These are phyloP conservation scores for Pestalotiopsis sp. DNA, from an alignment of 2,329 filamentous ascomycete species.

Conservation along the genomic window DNA sequence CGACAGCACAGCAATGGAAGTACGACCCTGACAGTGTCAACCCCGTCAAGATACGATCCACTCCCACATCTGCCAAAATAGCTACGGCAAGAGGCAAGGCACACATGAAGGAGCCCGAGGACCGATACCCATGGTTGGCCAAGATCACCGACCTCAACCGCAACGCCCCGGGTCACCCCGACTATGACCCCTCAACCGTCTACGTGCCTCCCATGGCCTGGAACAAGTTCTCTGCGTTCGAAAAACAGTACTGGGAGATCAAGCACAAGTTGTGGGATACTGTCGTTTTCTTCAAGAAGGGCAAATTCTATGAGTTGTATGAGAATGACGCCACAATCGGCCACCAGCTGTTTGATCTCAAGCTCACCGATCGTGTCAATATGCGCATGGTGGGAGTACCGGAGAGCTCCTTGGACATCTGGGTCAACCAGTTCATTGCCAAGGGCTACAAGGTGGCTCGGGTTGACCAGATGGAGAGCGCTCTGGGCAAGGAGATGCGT, in stretches of 20 bases:
- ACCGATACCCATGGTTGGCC: slow-evolving; percentile 89
- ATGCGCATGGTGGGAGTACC: slow-evolving; percentile 99
- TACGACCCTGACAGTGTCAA: slow-evolving; percentile 54
- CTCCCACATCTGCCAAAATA: slow-evolving; percentile 26
- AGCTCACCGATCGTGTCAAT: slow-evolving; percentile 96
- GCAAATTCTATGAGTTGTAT: slow-evolving; percentile 98
- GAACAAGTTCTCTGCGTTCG: slow-evolving; percentile 86
- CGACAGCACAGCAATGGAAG: slow-evolving; percentile 83
- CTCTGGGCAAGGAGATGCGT: slow-evolving; percentile 97
- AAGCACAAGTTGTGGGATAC: slow-evolving; percentile 98
- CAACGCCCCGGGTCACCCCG: slow-evolving; percentile 76
- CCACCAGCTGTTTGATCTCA: slow-evolving; percentile 95
- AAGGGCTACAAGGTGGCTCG: slow-evolving; percentile 97
- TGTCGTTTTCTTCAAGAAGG: slow-evolving; percentile 99
- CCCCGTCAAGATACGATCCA: slow-evolving; percentile 28
- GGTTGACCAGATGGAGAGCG: slow-evolving; percentile 96
- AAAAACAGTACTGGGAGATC: slow-evolving; percentile 99
- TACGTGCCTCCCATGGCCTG: slow-evolving; percentile 83
- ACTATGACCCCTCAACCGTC: slow-evolving; percentile 90
- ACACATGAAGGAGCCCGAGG: slow-evolving; percentile 78
- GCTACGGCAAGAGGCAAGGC: slow-evolving; percentile 65
- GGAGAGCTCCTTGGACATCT: slow-evolving; percentile 91
- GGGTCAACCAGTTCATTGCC: slow-evolving; percentile 97
- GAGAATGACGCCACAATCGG: slow-evolving; percentile 97
- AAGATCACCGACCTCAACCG: slow-evolving; percentile 83